These are phyloP conservation scores for Trametes sanguinea DNA, from an alignment of 768 basidiomycete genomes.

Conservation along the genomic window DNA sequence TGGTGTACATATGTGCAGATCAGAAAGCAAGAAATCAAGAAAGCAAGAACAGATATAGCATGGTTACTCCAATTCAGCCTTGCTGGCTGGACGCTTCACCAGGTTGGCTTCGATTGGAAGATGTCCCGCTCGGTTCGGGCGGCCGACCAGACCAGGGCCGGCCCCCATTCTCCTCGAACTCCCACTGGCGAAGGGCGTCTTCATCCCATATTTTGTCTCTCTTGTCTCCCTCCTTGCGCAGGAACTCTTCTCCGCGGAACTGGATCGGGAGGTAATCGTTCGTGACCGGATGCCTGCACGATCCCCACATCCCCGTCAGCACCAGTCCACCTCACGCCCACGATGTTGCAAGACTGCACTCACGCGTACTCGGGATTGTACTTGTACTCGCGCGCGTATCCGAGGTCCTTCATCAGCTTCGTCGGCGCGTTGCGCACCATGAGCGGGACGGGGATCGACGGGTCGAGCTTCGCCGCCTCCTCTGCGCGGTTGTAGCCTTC, in stretches of 20 bases:
- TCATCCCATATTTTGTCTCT: slow-evolving; percentile 52
- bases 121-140: not conserved
- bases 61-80: not conserved
- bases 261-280: slow-evolving; percentile 53
- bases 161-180: slow-evolving; percentile 44
- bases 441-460: slow-evolving; percentile 64
- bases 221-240: slow-evolving; percentile 40
- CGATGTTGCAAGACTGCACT: slow-evolving; percentile 12
- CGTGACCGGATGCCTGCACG: slow-evolving; percentile 49
- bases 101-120: not conserved
- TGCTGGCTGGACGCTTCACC: too few relatives aligned
- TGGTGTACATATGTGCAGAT: slow-evolving; percentile 1
- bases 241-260: slow-evolving; percentile 41
- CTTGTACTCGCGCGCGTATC: slow-evolving; percentile 49
- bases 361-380: slow-evolving; percentile 51
- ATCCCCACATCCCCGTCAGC: not conserved
- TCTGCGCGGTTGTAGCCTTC: slow-evolving; percentile 75
- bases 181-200: slow-evolving; percentile 46
- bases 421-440: slow-evolving; percentile 81
- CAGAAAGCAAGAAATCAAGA: slow-evolving; percentile 1
- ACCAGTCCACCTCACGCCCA: not conserved
- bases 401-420: slow-evolving; percentile 51
- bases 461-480: slow-evolving; percentile 54
- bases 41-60: slow-evolving; percentile 1
- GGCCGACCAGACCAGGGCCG: slow-evolving; percentile 38